Conservation (phyloP, 2,329 filamentous ascomycete species). For the Claviceps monticola region DNA sequence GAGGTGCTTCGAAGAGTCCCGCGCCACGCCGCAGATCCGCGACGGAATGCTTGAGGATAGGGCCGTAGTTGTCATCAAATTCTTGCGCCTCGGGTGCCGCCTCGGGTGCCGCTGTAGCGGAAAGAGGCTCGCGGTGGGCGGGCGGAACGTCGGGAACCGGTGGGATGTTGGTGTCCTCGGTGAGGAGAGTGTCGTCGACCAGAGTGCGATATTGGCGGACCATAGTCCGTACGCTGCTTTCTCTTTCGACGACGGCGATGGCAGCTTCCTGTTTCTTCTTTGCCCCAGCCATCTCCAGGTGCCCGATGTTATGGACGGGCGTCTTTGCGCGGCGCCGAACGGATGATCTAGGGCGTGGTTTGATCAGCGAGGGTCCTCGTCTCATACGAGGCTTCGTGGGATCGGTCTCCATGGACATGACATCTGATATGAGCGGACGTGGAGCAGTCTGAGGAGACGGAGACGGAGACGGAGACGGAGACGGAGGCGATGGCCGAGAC, state of each 20-base stretch:
- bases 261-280: conserved; percentile 10
- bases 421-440: background rate
- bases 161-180: conserved; percentile 13
- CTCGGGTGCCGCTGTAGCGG: background rate
- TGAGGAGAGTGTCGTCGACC: conserved; percentile 19
- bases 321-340: conserved; percentile 32
- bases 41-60: background rate
- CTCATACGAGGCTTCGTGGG: background rate
- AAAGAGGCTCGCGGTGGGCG: conserved; percentile 11
- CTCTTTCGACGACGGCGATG: conserved; percentile 14
- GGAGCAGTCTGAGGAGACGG: background rate
- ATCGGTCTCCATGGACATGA: conserved; percentile 1
- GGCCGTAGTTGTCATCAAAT: background rate
- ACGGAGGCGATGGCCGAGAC: background rate
- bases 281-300: conserved; percentile 26
- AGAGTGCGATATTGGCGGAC: conserved; percentile 37
- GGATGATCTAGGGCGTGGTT: background rate
- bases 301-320: conserved; percentile 34
- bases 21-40: background rate
- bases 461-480: background rate
- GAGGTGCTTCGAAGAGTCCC: conserved; percentile 1
- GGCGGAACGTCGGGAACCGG: conserved; percentile 14
- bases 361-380: conserved; percentile 3
- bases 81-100: background rate
- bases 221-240: conserved; percentile 31